Conservation (phyloP, 2,329 filamentous ascomycete species). For the Pleurostoma richardsiae region DNA sequence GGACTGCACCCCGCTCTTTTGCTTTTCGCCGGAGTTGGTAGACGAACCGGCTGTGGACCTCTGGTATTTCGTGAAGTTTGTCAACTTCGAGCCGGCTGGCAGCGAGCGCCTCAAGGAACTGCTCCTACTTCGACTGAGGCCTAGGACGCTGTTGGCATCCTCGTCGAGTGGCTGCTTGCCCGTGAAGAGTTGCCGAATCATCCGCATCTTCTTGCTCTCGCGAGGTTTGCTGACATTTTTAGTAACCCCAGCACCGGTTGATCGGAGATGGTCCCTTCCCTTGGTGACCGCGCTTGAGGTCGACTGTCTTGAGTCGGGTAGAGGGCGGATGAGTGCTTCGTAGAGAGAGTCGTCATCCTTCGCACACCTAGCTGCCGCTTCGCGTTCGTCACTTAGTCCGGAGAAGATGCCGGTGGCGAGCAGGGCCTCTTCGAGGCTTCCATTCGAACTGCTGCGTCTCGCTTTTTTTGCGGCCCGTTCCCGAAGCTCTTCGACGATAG, state of each 20-base stretch:
- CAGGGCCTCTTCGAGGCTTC: conserved; percentile 28
- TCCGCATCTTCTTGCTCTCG: conserved; percentile 8
- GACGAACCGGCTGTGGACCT: conserved; percentile 9
- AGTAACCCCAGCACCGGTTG: conserved; percentile 5
- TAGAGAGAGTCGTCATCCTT: conserved; percentile 18
- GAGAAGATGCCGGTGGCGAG: conserved; percentile 35
- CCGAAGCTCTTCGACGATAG: conserved; percentile 6
- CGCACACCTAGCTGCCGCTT: conserved; percentile 24
- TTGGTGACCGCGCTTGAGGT: conserved; percentile 3
- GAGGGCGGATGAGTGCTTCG: conserved; percentile 5
- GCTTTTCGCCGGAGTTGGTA: conserved; percentile 2
- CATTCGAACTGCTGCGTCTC: conserved; percentile 13
- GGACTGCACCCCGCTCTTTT: conserved; percentile 8
- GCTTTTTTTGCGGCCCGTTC: conserved; percentile 20
- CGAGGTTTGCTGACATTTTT: conserved; percentile 5
- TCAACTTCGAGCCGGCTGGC: conserved; percentile 4
- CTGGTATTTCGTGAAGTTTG: conserved; percentile 10
- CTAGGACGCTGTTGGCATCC: conserved; percentile 9
- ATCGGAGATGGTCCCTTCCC: conserved; percentile 9
- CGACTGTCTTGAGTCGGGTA: background rate
- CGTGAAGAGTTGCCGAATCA: conserved; percentile 5
- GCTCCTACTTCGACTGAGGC: conserved; percentile 1
- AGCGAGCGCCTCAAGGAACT: conserved; percentile 1
- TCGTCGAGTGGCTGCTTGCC: conserved; percentile 8
- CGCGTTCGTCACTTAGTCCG: conserved; percentile 31